These are phyloP conservation scores for Penicillium verhagenii DNA, from an alignment of 495 filamentous ascomycete species.

Conservation along the genomic window DNA sequence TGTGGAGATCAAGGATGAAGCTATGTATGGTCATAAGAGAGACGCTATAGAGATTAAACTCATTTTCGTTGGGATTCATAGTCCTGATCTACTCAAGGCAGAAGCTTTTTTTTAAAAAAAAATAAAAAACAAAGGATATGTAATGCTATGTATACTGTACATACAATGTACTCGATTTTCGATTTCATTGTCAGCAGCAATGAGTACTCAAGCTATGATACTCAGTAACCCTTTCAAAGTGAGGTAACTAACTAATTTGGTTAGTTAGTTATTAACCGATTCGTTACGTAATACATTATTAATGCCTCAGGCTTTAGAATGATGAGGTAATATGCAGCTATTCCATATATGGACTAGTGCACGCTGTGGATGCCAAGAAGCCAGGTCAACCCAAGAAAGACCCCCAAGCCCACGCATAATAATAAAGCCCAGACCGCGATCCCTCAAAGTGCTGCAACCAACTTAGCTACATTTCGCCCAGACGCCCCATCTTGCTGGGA, in stretches of 20 bases:
- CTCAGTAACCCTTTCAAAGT: no score
- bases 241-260: no score
- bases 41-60: background rate
- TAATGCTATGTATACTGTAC: background rate
- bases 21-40: background rate
- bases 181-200: no score
- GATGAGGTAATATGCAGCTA: constrained; percentile 3
- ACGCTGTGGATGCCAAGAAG: constrained; percentile 24
- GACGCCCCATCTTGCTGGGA: background rate
- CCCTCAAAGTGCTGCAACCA: constrained; percentile 3
- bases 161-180: no score
- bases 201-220: no score
- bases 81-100: background rate
- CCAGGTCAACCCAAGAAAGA: constrained; percentile 26
- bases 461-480: background rate
- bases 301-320: background rate
- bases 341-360: constrained; percentile 14
- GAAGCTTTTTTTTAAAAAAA: no score
- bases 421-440: constrained; percentile 30
- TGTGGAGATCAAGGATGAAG: background rate
- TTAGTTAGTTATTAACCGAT: no score
- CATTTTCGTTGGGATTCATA: background rate
- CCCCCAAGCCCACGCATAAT: constrained; percentile 14
- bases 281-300: background rate
- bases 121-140: background rate